These are phyloP conservation scores for Fusarium tuaranense DNA, from an alignment of 2,329 filamentous ascomycete genomes.

Conservation along the genomic window DNA sequence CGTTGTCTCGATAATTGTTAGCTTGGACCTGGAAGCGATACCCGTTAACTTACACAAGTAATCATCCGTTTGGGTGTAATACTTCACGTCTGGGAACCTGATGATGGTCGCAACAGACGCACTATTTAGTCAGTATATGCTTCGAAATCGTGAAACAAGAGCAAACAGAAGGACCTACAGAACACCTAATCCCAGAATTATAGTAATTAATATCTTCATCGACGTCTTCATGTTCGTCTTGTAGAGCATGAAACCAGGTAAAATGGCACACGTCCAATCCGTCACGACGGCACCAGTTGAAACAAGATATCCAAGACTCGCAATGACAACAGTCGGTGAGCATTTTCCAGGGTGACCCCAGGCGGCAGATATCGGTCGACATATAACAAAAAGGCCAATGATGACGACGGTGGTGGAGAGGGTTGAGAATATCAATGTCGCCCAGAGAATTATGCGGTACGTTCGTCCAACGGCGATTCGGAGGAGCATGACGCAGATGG, in stretches of 20 bases:
- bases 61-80: not conserved
- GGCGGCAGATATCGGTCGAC: slow-evolving; percentile 3
- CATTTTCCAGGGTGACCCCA: slow-evolving; percentile 3
- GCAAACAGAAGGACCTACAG: not conserved
- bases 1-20: not conserved
- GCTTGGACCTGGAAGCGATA: too few species aligned
- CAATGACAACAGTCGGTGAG: not conserved
- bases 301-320: not conserved
- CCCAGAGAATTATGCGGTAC: slow-evolving; percentile 6
- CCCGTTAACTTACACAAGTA: slow-evolving; percentile 18
- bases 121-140: slow-evolving; percentile 2
- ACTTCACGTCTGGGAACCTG: slow-evolving; percentile 25
- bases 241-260: not conserved
- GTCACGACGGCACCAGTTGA: not conserved
- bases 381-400: slow-evolving; percentile 11
- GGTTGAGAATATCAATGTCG: slow-evolving; percentile 3
- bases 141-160: rapidly evolving
- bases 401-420: slow-evolving; percentile 8
- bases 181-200: not conserved
- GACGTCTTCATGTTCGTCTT: not conserved
- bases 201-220: not conserved
- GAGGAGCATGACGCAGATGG: slow-evolving; percentile 14
- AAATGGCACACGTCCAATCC: not conserved
- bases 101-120: slow-evolving; percentile 30
- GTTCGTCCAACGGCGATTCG: slow-evolving; percentile 8